Percentiles rank a stretch among this genome's conserved stretches.
These are phyloP conservation scores for Trichosporon sp. DNA, from an alignment of 1,284 basidiomycete genomes.

Conservation along the genomic window DNA sequence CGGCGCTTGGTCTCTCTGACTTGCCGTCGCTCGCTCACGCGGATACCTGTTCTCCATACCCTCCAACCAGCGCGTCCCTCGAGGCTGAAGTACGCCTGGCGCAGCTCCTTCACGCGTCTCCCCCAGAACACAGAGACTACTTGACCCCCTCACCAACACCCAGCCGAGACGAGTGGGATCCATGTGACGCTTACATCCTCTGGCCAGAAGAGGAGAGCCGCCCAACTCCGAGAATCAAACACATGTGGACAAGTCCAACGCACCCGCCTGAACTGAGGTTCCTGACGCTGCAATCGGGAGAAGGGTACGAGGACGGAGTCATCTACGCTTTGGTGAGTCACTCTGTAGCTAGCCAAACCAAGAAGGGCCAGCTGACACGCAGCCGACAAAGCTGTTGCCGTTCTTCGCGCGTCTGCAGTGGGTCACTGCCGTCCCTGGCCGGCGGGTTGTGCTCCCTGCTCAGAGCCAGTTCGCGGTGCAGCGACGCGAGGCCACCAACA, in stretches of 20 bases:
- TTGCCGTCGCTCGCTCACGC: background rate
- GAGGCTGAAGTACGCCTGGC: background rate
- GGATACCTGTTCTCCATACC: background rate
- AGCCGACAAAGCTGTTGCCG: background rate
- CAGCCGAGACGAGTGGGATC: background rate
- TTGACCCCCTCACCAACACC: background rate
- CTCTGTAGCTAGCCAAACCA: too few species aligned
- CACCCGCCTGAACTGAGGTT: constrained; percentile 7
- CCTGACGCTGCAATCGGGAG: background rate
- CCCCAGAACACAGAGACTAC: background rate
- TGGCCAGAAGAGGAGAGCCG: background rate
- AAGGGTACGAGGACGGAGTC: background rate
- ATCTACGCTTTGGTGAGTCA: constrained; percentile 8
- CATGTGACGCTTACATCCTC: background rate
- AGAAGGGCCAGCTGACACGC: background rate
- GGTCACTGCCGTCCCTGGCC: background rate
- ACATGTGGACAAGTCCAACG: constrained; percentile 16
- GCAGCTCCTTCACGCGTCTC: background rate
- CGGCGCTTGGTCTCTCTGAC: background rate
- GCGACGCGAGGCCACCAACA: background rate
- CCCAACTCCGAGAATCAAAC: background rate
- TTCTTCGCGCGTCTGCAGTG: background rate
- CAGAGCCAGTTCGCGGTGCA: background rate
- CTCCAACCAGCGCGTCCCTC: background rate
- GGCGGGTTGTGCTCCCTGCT: constrained; percentile 5